These are phyloP conservation scores for Trichophyton equinum DNA, from an alignment of 2,329 filamentous ascomycete genomes.

Conservation along the genomic window DNA sequence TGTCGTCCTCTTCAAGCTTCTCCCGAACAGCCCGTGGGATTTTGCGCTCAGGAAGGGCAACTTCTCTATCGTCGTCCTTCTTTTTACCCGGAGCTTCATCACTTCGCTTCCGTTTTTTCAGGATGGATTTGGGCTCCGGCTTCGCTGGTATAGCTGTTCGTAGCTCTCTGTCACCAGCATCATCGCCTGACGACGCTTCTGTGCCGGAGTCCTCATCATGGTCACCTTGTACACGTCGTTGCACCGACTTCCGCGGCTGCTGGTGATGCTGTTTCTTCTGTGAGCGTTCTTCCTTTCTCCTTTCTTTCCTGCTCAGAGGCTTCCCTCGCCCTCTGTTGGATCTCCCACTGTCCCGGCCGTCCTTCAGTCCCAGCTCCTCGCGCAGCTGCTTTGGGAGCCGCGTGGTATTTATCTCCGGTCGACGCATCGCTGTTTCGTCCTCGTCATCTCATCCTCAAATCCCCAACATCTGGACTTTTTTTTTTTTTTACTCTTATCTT, in stretches of 20 bases:
- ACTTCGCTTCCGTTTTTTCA: conserved; percentile 23
- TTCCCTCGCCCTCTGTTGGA: conserved; percentile 18
- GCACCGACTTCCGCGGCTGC: conserved; percentile 1
- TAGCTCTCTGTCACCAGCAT: conserved; percentile 20
- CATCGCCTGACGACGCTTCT: conserved; percentile 19
- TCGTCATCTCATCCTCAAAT: background rate
- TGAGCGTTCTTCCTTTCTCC: conserved; percentile 52
- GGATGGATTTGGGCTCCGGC: conserved; percentile 22
- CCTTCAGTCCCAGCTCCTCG: conserved; percentile 30
- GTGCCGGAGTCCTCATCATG: conserved; percentile 3
- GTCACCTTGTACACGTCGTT: conserved; percentile 4
- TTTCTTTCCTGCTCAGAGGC: conserved; percentile 45
- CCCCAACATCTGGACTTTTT: background rate
- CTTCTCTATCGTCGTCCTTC: conserved; percentile 17
- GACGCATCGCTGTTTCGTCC: conserved; percentile 21
- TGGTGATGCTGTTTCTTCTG: conserved; percentile 43
- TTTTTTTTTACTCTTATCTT: background rate
- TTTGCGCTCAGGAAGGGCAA: conserved; percentile 9
- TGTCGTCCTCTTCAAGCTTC: conserved; percentile 66
- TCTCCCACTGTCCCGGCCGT: conserved; percentile 11
- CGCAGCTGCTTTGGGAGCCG: conserved; percentile 29
- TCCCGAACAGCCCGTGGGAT: conserved; percentile 40
- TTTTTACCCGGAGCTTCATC: conserved; percentile 16
- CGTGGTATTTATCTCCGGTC: conserved; percentile 31
- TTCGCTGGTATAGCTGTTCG: conserved; percentile 16